These are phyloP conservation scores for Penicillium sp. DNA, from an alignment of 2,329 filamentous ascomycete genomes.

Conservation along the genomic window DNA sequence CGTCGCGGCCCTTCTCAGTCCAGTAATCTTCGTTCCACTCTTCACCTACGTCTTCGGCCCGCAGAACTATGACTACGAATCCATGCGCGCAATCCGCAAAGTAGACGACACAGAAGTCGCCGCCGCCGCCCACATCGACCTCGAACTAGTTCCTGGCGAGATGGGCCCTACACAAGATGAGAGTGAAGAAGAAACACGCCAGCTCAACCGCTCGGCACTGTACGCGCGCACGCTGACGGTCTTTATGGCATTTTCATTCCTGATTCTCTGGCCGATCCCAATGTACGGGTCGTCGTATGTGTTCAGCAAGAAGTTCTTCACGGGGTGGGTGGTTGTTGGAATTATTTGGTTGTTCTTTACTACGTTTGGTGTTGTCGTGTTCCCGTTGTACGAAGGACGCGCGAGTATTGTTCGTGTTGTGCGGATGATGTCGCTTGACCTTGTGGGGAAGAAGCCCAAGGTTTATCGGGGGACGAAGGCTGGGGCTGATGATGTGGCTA, in stretches of 20 bases:
- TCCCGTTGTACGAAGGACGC: constrained; percentile 76
- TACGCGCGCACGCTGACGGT: constrained; percentile 59
- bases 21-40: constrained; percentile 69
- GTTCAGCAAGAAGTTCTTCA: constrained; percentile 79
- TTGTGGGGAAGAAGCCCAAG: constrained; percentile 43
- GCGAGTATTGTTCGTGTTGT: constrained; percentile 61
- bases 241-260: constrained; percentile 64
- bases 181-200: constrained; percentile 44
- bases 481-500: constrained; percentile 32
- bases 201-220: constrained; percentile 53
- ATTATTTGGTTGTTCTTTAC: constrained; percentile 79
- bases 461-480: constrained; percentile 37
- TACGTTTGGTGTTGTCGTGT: constrained; percentile 70
- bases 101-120: constrained; percentile 75
- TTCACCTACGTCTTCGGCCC: constrained; percentile 68
- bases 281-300: constrained; percentile 82
- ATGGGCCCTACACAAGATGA: constrained; percentile 32
- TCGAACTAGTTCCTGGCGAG: constrained; percentile 61
- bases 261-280: constrained; percentile 88
- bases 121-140: constrained; percentile 59
- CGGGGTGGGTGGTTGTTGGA: constrained; percentile 72
- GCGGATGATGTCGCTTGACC: constrained; percentile 60
- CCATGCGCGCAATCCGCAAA: constrained; percentile 75
- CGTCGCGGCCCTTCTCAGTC: constrained; percentile 75
- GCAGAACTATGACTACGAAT: constrained; percentile 81